A percentile compares a stretch with the other conserved stretches of the same genome.
Evolutionary conservation across 169 alveolate genomes (phyloP).

Genomic region (Eimeria praecox): DNA sequence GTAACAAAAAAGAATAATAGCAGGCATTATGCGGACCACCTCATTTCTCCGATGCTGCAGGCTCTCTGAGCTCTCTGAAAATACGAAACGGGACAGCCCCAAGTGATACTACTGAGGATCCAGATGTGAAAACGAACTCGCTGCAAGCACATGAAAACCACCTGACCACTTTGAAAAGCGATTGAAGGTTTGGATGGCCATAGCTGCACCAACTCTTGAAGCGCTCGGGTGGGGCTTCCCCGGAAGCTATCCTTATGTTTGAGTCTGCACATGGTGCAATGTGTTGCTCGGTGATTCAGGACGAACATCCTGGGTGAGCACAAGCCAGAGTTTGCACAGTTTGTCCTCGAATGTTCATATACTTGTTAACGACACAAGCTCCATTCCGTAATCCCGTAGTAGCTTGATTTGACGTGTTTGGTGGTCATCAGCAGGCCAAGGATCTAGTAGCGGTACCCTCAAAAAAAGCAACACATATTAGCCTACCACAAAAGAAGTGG

Average conservation of each 20-base stretch:
- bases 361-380: background rate
- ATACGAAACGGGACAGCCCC: background rate
- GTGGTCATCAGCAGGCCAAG: background rate
- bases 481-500: background rate
- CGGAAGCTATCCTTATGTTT: background rate
- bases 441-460: background rate
- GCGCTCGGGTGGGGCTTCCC: background rate
- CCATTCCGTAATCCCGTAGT: background rate
- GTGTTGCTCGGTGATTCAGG: background rate
- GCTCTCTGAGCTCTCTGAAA: background rate
- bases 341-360: background rate
- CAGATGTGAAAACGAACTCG: background rate
- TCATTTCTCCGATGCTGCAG: background rate
- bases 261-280: background rate
- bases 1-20: background rate
- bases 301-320: conserved; percentile 7
- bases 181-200: background rate
- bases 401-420: background rate
- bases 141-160: background rate
- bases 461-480: background rate
- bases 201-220: background rate
- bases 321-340: too few relatives aligned
- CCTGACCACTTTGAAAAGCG: background rate
- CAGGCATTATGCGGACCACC: background rate
- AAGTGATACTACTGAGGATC: background rate